These are phyloP conservation scores for Phytophthora constricta DNA, from an alignment of 352 stramenopile genomes.

Conservation along the genomic window DNA sequence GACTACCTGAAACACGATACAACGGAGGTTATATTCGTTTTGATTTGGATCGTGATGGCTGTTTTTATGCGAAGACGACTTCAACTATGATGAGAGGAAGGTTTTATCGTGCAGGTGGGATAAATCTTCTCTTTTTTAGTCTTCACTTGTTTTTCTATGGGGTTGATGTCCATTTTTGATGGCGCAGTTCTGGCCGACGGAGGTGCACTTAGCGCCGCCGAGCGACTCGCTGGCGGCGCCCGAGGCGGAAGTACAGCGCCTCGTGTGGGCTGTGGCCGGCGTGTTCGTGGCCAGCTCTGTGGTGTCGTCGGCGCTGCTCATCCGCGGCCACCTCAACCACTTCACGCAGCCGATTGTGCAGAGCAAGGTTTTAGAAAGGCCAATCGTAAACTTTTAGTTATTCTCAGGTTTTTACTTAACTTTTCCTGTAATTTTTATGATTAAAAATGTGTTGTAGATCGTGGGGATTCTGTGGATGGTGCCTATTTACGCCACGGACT, in stretches of 20 bases:
- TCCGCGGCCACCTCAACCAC: constrained; percentile 91
- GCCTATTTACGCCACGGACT: constrained; percentile 97
- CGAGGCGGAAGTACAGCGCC: constrained; percentile 68
- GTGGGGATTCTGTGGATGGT: constrained; percentile 99
- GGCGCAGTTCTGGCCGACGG: constrained; percentile 24
- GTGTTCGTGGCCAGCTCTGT: constrained; percentile 91
- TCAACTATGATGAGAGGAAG: background rate
- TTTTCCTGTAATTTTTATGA: constrained; percentile 6
- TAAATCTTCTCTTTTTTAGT: background rate
- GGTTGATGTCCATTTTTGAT: no score
- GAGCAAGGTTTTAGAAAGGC: constrained; percentile 93
- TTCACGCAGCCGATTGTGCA: constrained; percentile 95
- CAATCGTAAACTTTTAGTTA: constrained; percentile 20
- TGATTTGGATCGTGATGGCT: background rate
- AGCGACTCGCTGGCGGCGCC: constrained; percentile 35
- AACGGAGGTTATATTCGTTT: background rate
- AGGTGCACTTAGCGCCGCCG: constrained; percentile 24
- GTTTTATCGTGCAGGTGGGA: no score
- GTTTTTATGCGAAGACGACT: background rate
- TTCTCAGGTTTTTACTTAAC: constrained; percentile 15
- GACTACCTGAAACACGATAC: background rate
- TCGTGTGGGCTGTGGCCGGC: constrained; percentile 89
- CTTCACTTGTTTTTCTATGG: no score
- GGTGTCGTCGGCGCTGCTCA: constrained; percentile 91
- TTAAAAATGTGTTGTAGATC: constrained; percentile 69